Evolutionary conservation across 148 eudicot species (phyloP).

Genomic region (Nyssa sinensis): DNA sequence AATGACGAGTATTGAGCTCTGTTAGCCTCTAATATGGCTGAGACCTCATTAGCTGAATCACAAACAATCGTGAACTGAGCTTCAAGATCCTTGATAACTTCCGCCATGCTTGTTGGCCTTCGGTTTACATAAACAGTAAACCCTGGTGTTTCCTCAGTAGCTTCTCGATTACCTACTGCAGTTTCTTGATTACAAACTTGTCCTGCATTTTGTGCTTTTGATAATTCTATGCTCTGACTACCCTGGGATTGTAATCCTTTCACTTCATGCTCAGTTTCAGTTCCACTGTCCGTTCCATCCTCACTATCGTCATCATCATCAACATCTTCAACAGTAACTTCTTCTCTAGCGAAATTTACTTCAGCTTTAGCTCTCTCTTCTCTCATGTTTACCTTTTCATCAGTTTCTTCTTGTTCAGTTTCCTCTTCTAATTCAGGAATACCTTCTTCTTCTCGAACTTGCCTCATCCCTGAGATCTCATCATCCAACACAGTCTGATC

Average conservation of each 20-base stretch:
- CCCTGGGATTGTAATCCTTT: constrained; percentile 35
- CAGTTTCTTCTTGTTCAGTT: too few species aligned
- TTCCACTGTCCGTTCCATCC: constrained; percentile 51
- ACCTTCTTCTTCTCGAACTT: constrained; percentile 96
- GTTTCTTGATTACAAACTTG: constrained; percentile 63
- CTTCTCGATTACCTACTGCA: constrained; percentile 46
- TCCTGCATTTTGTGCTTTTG: constrained; percentile 48
- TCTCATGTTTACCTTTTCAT: too few species aligned
- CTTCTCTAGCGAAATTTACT: constrained; percentile 32
- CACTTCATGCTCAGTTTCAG: constrained; percentile 41
- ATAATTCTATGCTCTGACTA: constrained; percentile 36
- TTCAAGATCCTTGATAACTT: constrained; percentile 90
- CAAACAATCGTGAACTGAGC: constrained; percentile 72
- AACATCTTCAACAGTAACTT: constrained; percentile 73
- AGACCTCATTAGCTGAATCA: constrained; percentile 61
- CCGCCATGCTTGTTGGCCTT: constrained; percentile 95
- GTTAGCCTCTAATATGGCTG: constrained; percentile 70
- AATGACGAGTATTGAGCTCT: constrained; percentile 65
- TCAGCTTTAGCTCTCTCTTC: constrained; percentile 26
- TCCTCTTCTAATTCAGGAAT: constrained; percentile 94
- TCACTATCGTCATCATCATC: too few species aligned
- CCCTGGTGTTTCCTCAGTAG: constrained; percentile 73
- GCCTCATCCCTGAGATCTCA: constrained; percentile 62
- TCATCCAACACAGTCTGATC: constrained; percentile 63
- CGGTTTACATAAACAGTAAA: constrained; percentile 82